Evolutionary conservation across 140 eudicot species (phyloP), one percentile per base, ranked within the genome.

Genomic region (Artemisia princeps): DNA sequence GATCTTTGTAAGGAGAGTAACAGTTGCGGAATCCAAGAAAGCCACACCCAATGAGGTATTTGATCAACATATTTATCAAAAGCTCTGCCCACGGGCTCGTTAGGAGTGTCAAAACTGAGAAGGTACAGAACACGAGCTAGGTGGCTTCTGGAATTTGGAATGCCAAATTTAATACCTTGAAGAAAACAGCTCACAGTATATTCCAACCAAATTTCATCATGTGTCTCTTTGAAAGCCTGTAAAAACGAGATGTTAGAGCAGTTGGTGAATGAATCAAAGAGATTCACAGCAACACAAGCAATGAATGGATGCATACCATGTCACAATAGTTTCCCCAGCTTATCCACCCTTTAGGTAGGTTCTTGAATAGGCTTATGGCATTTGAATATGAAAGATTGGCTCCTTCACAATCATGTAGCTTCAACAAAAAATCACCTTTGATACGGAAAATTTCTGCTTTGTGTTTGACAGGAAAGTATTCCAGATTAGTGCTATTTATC

Each of bases 261-360:
- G 48, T 55, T 15, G 40, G 65, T 33, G 30, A 44, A 37, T 37
- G 12, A 37, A 57, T 2, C 22, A 17, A 15, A 13, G 52, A 64
- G 62, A 54, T 7, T 4, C 16, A 22, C 17, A 23, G 23, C 54
- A 50, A 30, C n/a, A 14, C 11, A 55, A 26, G 64, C 72, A 71
- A 74, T 6, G 6, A 60, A 67, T 60, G 64, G 70, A 46, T 61
- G 68, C 79, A 55, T 81, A 90, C 97, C 99, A 82, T 80, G 72
- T 94, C 99, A 82, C 99, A 94, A 72, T 94, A 94, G 67, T 71
- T 88, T 77, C 99, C 99, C 99, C 99, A 94, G 69, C 99, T 94
- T 66, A 94, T 94, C 99, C 99, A 94, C 65, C 96, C 96, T 81
- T 94, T 88, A 6, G 99, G 96, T 74, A 86, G 76, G 77, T 88